phyloP scores from a whole-genome alignment of 495 filamentous ascomycete species.

The Xylaria scruposa region DNA sequence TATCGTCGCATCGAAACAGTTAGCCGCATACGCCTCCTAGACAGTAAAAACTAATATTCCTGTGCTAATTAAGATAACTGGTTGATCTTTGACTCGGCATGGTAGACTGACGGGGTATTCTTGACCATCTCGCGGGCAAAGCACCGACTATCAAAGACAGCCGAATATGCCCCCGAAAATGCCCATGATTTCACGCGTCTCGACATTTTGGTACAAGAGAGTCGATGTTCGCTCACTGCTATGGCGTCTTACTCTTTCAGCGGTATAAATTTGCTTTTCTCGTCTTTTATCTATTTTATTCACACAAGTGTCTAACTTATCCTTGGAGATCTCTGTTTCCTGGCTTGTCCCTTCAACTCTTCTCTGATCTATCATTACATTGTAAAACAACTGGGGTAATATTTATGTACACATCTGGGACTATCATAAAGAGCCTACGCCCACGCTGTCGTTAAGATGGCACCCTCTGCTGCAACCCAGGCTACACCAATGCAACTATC shows the following conservation, averaged over 20 bases:
- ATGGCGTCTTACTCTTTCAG: not conserved
- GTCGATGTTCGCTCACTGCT: not conserved
- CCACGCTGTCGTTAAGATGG: conserved; percentile 45
- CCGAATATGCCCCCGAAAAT: not conserved
- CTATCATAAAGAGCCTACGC: conserved; percentile 7
- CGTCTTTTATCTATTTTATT: not conserved
- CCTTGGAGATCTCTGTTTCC: not conserved
- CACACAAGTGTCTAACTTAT: not conserved
- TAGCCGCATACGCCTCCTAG: not conserved
- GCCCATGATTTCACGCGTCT: not conserved
- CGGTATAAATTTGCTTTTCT: not conserved
- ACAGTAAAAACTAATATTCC: conserved; percentile 1
- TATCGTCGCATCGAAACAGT: not conserved
- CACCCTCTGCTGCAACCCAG: conserved; percentile 53
- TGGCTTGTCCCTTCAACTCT: not conserved
- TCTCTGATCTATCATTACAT: not conserved
- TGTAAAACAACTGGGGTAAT: not conserved
- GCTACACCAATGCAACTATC: conserved; percentile 52
- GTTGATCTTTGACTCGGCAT: not conserved
- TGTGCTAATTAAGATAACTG: not conserved
- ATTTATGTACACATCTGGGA: too few species aligned
- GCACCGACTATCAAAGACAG: not conserved
- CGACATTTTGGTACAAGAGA: not conserved
- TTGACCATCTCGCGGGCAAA: not conserved
- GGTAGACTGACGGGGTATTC: not conserved